Evolutionary conservation across 352 stramenopile species (phyloP), one percentile per base, ranked within the genome.

Genomic region (Globisporangium carolinianum): DNA sequence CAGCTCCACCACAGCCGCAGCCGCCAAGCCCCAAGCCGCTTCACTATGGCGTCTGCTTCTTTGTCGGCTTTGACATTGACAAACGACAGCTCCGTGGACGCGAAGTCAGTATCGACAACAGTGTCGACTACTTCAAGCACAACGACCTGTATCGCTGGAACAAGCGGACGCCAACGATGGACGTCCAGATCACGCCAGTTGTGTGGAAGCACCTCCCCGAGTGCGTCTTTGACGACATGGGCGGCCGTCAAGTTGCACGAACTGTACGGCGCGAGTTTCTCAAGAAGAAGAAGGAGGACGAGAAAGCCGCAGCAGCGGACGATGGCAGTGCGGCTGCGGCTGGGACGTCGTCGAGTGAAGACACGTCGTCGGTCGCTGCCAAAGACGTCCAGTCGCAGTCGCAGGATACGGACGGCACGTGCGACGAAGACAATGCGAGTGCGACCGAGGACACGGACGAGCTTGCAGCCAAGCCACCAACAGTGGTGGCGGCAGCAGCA

Each of bases 61-160:
- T 92, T 42, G 79, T 95, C 9, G 86, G 67, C 18, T 95, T 95
- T 43, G 86, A 95, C 55, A 75, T 95, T 55, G 81, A 95, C 43
- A 79, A 81, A 38, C 72, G 75, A 36, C 83, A 94, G 58, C 24
- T 95, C 42, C 83, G 80, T 58, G 77, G 76, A 43, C 77, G 75
- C 53, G 86, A 95, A 66, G 73, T 95, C 45, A 93, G 74, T 61
- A 91, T 95, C 45, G 83, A 94, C 55, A 89, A 69, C 55, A 92
- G 84, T 18, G 84, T 95, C 15, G 79, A 94, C 46, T 93, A 92
- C 54, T 95, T 95, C 51, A 95, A 90, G 61, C 76, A 90, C 67
- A 95, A 93, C 58, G 83, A 92, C 45, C 65, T 95, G 24, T 95
- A 94, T 60, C 80, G 84, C 42, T 94, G 86, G 86, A 92, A 91